These are phyloP conservation scores for Saccharomycopsis sp. DNA, from an alignment of 805 yeast species.

Conservation along the genomic window DNA sequence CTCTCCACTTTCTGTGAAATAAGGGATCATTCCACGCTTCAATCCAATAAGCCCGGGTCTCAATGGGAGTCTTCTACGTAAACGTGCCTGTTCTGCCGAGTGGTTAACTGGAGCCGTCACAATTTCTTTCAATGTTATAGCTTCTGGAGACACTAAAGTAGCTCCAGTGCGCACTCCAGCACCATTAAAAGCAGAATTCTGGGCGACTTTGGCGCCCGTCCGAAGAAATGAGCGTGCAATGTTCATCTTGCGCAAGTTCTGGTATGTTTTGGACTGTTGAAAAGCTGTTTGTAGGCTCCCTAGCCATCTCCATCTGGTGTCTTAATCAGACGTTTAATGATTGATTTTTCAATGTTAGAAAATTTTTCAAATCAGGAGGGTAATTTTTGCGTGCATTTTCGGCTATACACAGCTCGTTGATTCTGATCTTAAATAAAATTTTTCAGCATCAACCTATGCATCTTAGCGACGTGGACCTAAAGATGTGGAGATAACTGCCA, in stretches of 20 bases:
- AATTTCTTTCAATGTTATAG: slow-evolving; percentile 21
- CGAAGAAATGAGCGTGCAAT: neutral
- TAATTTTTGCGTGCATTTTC: neutral
- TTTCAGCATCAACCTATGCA: neutral
- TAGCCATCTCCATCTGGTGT: no score
- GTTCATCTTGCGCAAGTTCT: no score
- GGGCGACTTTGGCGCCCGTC: neutral
- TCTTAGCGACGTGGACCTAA: no score
- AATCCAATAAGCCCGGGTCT: slow-evolving; percentile 83
- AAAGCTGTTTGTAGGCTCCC: no score
- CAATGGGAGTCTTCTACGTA: slow-evolving; percentile 61
- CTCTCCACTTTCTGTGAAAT: slow-evolving; percentile 64
- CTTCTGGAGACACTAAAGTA: slow-evolving; percentile 32
- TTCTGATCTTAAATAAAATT: no score
- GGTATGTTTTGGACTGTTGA: no score
- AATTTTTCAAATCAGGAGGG: neutral
- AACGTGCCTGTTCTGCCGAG: slow-evolving; percentile 61
- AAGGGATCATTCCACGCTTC: slow-evolving; percentile 87
- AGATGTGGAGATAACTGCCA: no score
- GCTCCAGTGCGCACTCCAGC: slow-evolving; percentile 29
- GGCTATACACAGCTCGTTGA: no score
- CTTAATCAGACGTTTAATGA: no score
- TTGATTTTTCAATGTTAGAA: no score
- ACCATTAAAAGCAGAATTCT: neutral
- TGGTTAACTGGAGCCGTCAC: slow-evolving; percentile 34